Evolutionary conservation across 495 filamentous ascomycete species (phyloP).

Genomic region (Penicillium fimorum): DNA sequence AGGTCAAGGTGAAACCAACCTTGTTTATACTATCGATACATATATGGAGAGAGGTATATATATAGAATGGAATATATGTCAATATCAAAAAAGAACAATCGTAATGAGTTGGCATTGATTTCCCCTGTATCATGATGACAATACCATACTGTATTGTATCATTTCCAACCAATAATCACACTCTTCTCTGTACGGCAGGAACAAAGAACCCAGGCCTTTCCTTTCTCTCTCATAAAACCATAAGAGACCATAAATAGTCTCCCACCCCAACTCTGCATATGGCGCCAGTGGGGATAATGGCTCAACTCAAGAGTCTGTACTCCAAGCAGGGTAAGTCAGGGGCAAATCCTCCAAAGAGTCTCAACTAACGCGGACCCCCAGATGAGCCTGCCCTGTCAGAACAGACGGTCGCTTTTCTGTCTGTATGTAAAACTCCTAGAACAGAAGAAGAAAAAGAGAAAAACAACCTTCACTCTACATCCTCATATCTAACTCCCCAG

Average conservation of each 20-base stretch:
- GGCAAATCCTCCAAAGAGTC: not conserved
- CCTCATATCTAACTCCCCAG: conserved; percentile 10
- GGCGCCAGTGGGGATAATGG: conserved; percentile 39
- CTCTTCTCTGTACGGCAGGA: not conserved
- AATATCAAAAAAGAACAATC: conserved; percentile 1
- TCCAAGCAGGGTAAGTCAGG: conserved; percentile 34
- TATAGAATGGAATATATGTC: not conserved
- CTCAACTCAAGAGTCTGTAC: conserved; percentile 40
- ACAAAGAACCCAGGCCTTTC: conserved; percentile 5
- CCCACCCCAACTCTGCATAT: conserved; percentile 17
- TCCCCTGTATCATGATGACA: not conserved
- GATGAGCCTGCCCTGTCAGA: conserved; percentile 51
- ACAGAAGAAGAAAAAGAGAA: not conserved
- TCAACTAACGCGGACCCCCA: conserved; percentile 23
- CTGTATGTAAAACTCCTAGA: conserved; percentile 40
- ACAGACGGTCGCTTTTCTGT: conserved; percentile 47
- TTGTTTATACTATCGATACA: no score
- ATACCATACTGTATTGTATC: conserved; percentile 7
- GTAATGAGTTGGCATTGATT: not conserved
- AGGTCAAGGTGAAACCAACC: no score
- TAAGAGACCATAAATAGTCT: not conserved
- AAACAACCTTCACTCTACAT: not conserved
- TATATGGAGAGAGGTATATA: no score
- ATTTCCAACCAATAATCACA: not conserved
- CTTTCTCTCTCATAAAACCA: not conserved